Evolutionary conservation across 257 asterid genomes (phyloP), one percentile per base, ranked within the genome.

Genomic region (Jaltomata sinuosa): DNA sequence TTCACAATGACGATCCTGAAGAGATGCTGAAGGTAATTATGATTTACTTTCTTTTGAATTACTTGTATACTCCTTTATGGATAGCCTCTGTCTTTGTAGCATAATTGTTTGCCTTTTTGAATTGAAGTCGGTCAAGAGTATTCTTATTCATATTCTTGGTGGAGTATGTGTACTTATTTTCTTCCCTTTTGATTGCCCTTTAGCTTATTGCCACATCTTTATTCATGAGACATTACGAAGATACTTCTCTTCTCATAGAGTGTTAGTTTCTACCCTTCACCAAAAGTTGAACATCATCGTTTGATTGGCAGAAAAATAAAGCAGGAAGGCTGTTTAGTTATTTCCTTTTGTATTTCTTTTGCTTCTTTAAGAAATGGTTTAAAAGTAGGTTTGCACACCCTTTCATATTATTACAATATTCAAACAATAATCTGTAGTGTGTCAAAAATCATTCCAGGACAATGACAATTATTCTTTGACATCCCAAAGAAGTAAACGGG

Each of bases 11-110:
- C 83, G 94, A 95, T 86, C 96, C 95, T 38, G 97, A 94, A 86
- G 98, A 97, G 89, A 95, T 95, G 99, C 89, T 95, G 84, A 93
- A 95, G 96, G 99, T 97, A 87, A 84, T 86, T 59, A 82, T 76
- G 81, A 45, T 72, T 3, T 45, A 15, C 59, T 47, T 76, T 76
- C 81, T 76, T 47, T 47, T 76, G 21, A 47, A 76, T 76, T 76
- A 45, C 15, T 25, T 47, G 55, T 47, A 45, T 25, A 25, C 59
- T 47, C 59, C 36, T 25, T 76, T 29, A 45, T 19, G 61, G 40
- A 32, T 6, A 65, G 45, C 25, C 74, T 31, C 45, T 65, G 22
- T 32, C 19, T 45, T 65, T 65, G 40, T 62, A 29, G 11, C 71
- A 62, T 62, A 29, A 62, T 8, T 53, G 3, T 21, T 54, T 29